phyloP scores from a whole-genome alignment of 1,284 basidiomycete genomes.

The Schizophyllum amplum region DNA sequence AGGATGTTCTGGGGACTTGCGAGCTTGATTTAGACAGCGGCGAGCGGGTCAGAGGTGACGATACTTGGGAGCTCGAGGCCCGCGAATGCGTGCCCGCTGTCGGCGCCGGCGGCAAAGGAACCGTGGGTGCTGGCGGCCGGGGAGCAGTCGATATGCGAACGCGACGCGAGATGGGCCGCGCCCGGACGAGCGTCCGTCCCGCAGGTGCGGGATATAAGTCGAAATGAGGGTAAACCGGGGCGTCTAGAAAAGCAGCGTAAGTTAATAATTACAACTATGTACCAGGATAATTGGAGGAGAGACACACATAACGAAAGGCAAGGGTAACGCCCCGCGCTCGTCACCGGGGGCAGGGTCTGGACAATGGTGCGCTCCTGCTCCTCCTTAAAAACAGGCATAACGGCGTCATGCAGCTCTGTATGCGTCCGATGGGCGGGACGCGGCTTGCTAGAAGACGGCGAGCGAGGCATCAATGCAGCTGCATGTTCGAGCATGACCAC shows the following conservation, averaged over 20 bases:
- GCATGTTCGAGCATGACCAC: neutral
- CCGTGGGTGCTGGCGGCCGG: constrained; percentile 3
- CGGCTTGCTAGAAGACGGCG: too few species aligned
- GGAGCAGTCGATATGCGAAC: constrained; percentile 6
- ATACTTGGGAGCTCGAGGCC: neutral
- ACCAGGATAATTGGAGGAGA: neutral
- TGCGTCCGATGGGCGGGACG: too few species aligned
- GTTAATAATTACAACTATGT: neutral
- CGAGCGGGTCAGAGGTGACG: neutral
- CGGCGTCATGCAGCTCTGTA: constrained; percentile 1
- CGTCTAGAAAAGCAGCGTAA: constrained; percentile 14
- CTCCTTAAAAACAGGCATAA: neutral
- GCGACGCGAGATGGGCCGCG: neutral
- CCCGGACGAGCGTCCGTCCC: neutral
- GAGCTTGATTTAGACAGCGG: neutral
- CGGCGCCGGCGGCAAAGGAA: neutral
- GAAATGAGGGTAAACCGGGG: constrained; percentile 23
- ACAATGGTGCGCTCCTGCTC: neutral
- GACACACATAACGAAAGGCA: constrained; percentile 10
- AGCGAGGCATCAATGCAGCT: neutral
- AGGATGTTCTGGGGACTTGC: too few species aligned
- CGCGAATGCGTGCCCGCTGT: neutral
- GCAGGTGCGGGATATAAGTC: constrained; percentile 18
- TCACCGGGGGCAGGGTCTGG: neutral
- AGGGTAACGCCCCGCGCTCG: constrained; percentile 5